Evolutionary conservation across 345 rosid species (phyloP), one percentile per base, ranked within the genome.

Genomic region (Sisymbrium irio): DNA sequence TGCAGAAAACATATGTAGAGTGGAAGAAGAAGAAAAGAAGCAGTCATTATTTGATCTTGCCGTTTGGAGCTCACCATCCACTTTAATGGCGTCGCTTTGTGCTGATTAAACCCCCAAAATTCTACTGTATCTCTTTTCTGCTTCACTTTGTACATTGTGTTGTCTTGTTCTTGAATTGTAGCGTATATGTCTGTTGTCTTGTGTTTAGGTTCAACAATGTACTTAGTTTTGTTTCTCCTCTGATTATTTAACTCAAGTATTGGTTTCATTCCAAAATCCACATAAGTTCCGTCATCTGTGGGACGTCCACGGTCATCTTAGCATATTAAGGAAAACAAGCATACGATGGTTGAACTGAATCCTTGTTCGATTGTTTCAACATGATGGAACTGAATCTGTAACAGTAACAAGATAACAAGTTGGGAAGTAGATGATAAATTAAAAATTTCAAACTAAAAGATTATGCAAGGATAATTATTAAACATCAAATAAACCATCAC

Each of bases 61-160:
- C 1, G 67, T 94, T n/a, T 94, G 97, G 98, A 79, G 82, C 45
- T 88, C 96, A 2, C 95, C 96, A 0, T 77, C 32, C 5, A 84
- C 82, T 61, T 85, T 94, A 15, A 82, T 91, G 95, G 80, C 82
- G n/a, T 80, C 89, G 0, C 89, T 94, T 44, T 87, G 85, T 78
- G 85, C 82, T 9, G 80, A 83, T 49, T 59, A 69, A 56, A n/a
- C 8, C 3, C 3, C 4, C 42, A 11, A 22, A 7, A 1, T 55
- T 32, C 9, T 42, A 3, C 4, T n/a, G n/a, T n/a, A 6, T 15
- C 1, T 59, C 30, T 72, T 37, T 25, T 32, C 3, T 18, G 30
- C 9, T 40, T 58, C 33, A 27, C 20, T 37, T 30, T 55, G 60
- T 55, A 50, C 7, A 50, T 10, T 22, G 32, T 49, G n/a, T 39